These are phyloP conservation scores for Orbilia brochopaga DNA, from an alignment of 2,329 filamentous ascomycete species.

Conservation along the genomic window DNA sequence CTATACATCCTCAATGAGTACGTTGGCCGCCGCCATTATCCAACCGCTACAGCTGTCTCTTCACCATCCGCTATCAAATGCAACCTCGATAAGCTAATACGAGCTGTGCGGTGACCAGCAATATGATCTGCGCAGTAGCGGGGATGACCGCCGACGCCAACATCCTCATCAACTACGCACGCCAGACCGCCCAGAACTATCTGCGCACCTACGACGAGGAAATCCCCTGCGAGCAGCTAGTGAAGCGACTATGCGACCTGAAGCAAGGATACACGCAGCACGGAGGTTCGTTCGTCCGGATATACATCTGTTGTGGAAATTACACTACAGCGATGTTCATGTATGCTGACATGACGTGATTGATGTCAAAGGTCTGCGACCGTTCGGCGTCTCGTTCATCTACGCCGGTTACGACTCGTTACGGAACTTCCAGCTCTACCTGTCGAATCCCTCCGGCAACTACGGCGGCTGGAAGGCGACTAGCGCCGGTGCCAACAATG, in stretches of 20 bases:
- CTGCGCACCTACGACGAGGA: conserved; percentile 99
- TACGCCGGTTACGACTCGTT: conserved; percentile 97
- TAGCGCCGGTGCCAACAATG: conserved; percentile 96
- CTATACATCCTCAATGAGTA: conserved; percentile 99
- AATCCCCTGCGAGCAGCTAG: conserved; percentile 98
- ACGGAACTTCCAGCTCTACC: conserved; percentile 96
- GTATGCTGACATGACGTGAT: too few relatives aligned
- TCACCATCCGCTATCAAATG: too few relatives aligned
- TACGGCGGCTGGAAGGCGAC: conserved; percentile 99
- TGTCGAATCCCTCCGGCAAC: conserved; percentile 98
- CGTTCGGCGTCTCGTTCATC: conserved; percentile 99
- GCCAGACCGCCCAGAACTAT: conserved; percentile 94
- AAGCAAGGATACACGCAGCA: conserved; percentile 99
- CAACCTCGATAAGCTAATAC: not conserved
- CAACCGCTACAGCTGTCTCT: too few relatives aligned
- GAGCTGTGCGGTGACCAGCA: conserved; percentile 64
- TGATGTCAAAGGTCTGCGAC: conserved; percentile 72
- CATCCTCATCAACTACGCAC: conserved; percentile 99
- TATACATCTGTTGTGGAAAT: conserved; percentile 13
- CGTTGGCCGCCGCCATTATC: not conserved
- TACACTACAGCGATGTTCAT: conserved; percentile 1
- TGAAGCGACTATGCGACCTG: conserved; percentile 92
- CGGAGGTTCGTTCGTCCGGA: conserved; percentile 64
- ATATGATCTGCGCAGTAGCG: conserved; percentile 99
- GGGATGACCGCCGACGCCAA: conserved; percentile 99